Base-by-base conservation (phyloP, 805 yeast genomes). In the Danielozyma ontarioensis region DNA sequence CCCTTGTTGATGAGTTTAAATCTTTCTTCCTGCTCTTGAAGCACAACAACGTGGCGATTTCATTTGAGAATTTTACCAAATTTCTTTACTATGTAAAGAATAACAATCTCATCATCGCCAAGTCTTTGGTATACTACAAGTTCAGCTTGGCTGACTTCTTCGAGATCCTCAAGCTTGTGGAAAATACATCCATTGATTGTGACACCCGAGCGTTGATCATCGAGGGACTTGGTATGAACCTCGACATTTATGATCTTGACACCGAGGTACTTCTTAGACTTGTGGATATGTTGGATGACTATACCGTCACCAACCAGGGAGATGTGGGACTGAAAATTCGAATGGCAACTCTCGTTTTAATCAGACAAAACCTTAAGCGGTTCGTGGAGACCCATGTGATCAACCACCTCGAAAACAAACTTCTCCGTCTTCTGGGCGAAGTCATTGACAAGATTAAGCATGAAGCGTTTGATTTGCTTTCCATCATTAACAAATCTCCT, bases 251-350 rank as follows among this genome's bases (percentile, higher is more conserved):
- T 7, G 32, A 33, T 2, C 13, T 44, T 6, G 29, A 26, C 41
- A 46, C 7, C 37, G 48, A 23, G 7, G 24, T 33, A 12, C 17
- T 27, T 5, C 12, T 13, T 3, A 19, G 34, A 1, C 17, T 56
- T 19, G 27, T 70, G 1, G 42, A 40, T 2, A 71, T 75, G 22
- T 55, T 90, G 11, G 80, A 81, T 40, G 96, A 89, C 46, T 87
- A 88, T 52, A 76, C 95, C 0, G 60, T 73, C 2, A 83, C 90
- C 0, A 75, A 76, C 17, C 83, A 85, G 48, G 97, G 97, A 7
- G 97, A 89, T 59, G 89, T 88, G n/a, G 97, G 97, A 2, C 75
- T 85, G 29, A 72, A 77, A 45, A 72, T 87, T 1, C 62, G 97
- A 29, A 41, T 51, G 1, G 68, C 80, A 0, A 63, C 80, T 1